phyloP scores from a whole-genome alignment of 163 green algal species.

The Chlorella variabilis region DNA sequence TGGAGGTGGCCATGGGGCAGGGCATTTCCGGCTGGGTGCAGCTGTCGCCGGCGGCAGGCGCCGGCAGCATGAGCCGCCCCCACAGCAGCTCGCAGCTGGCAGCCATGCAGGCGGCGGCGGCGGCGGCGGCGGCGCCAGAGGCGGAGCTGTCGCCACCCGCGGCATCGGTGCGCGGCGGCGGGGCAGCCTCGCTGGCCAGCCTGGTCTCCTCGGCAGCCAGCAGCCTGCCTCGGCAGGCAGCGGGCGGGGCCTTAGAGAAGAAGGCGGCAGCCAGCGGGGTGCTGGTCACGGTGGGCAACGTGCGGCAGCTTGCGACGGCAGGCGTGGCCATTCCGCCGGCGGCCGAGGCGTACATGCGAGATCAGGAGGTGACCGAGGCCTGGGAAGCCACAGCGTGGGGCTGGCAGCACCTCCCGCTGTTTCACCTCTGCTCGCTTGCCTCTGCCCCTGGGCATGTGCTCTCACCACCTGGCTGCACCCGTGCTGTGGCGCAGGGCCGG shows the following conservation, averaged over 20 bases:
- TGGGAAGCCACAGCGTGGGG: too few relatives aligned
- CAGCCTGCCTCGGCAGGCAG: not conserved
- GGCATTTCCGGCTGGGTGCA: conserved; percentile 47
- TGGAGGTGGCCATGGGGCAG: conserved; percentile 44
- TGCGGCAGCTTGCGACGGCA: conserved; percentile 73
- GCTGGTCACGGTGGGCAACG: conserved; percentile 80
- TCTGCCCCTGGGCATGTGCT: too few relatives aligned
- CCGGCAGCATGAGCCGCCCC: not conserved
- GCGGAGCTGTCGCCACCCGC: not conserved
- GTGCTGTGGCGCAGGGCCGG: conserved; percentile 38
- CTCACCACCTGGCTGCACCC: too few relatives aligned
- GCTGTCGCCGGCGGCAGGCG: not conserved
- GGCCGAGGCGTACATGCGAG: conserved; percentile 63
- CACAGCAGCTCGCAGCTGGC: too few relatives aligned
- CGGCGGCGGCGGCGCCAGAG: not conserved
- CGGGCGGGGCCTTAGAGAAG: too few relatives aligned
- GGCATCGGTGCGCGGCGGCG: too few relatives aligned
- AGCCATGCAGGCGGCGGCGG: not conserved
- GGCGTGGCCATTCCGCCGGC: conserved; percentile 47
- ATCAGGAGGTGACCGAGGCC: conserved; percentile 55
- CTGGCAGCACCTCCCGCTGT: too few relatives aligned
- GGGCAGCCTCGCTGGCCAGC: not conserved
- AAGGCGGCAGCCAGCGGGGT: conserved; percentile 11
- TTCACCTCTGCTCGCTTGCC: not conserved
- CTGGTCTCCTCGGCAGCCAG: not conserved